Conservation (phyloP, 495 filamentous ascomycete species). For the Penicillium goetzii region DNA sequence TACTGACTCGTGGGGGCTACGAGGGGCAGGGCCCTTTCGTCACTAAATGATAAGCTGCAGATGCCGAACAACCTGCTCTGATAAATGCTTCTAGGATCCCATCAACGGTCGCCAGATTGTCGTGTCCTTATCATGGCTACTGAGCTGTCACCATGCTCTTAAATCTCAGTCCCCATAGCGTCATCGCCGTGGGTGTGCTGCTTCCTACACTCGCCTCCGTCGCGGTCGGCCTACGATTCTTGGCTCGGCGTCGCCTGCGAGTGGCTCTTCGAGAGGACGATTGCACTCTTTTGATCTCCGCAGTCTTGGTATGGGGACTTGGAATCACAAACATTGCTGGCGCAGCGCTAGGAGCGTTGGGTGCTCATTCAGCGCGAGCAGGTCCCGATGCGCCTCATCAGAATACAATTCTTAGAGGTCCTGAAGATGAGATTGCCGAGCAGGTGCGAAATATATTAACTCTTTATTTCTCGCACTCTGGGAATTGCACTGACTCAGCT, state of each 20-base stretch:
- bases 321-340: not conserved
- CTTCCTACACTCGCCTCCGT: not conserved
- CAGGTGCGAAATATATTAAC: not conserved
- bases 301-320: not conserved
- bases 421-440: slow-evolving; percentile 17
- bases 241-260: not conserved
- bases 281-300: not conserved
- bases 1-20: not conserved
- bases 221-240: not conserved
- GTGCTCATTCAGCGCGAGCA: not conserved
- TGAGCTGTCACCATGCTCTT: not conserved
- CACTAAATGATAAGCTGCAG: not conserved
- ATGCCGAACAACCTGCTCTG: not conserved
- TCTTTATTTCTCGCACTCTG: too few relatives aligned
- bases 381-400: not conserved
- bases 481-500: not conserved
- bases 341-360: not conserved
- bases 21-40: not conserved
- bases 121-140: not conserved
- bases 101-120: not conserved
- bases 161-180: not conserved
- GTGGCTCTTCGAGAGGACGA: not conserved
- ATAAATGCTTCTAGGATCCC: not conserved
- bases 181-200: not conserved
- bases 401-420: not conserved